Conservation (phyloP, 2,329 filamentous ascomycete genomes). For the Hymenoscyphus linearis region DNA sequence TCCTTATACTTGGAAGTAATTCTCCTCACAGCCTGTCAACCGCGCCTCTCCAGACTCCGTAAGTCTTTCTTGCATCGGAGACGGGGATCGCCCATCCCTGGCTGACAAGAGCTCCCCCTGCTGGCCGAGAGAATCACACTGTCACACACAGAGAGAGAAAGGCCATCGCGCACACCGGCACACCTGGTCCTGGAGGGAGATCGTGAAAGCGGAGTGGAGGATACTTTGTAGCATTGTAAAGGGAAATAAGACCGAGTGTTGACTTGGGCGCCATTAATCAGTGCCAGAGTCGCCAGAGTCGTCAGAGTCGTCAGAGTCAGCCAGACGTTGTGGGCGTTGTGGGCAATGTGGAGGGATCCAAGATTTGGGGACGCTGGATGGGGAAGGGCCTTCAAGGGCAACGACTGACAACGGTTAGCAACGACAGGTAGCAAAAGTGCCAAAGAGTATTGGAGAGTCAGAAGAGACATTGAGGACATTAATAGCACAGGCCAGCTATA, state of each 20-base stretch:
- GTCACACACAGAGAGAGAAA: too few relatives aligned
- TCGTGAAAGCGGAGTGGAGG: background rate
- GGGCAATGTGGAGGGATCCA: too few relatives aligned
- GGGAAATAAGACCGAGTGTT: background rate
- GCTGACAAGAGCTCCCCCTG: background rate
- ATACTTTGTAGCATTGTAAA: background rate
- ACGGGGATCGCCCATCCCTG: background rate
- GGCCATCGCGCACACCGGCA: constrained; percentile 1
- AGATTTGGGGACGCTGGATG: too few relatives aligned
- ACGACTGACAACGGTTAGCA: too few relatives aligned
- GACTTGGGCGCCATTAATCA: background rate
- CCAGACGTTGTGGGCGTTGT: too few relatives aligned
- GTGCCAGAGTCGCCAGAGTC: background rate
- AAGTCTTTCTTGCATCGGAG: background rate
- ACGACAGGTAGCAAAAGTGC: background rate
- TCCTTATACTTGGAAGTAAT: too few relatives aligned
- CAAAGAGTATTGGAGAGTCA: background rate
- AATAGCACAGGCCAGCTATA: too few relatives aligned
- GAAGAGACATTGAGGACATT: too few relatives aligned
- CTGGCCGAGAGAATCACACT: background rate
- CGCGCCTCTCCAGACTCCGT: background rate
- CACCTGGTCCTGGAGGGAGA: background rate
- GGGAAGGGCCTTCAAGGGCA: too few relatives aligned
- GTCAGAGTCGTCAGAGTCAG: too few relatives aligned
- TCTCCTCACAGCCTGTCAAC: too few relatives aligned